These are phyloP conservation scores for Solanum hybrid DNA, from an alignment of 305 asterid species.

Conservation along the genomic window DNA sequence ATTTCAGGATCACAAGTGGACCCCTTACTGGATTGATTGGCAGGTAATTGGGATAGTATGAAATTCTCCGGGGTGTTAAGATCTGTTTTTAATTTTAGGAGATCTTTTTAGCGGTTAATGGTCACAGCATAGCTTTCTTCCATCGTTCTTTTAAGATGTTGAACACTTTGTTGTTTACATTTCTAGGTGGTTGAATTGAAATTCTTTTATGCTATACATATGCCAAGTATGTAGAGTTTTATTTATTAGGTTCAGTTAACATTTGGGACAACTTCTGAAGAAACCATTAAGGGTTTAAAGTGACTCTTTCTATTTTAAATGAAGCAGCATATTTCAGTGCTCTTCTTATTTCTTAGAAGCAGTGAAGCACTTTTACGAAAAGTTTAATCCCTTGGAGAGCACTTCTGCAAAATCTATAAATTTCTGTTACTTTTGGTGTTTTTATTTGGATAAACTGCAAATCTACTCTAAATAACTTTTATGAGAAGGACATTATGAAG, in stretches of 20 bases:
- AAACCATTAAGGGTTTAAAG: background rate
- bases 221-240: background rate
- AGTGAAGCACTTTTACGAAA: no score
- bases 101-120: background rate
- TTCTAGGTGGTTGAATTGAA: background rate
- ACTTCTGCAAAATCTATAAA: no score
- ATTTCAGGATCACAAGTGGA: conserved; percentile 75
- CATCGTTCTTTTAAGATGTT: background rate
- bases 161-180: background rate
- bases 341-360: no score
- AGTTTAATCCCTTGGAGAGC: no score
- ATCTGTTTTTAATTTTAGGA: background rate
- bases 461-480: no score
- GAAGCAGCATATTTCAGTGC: no score
- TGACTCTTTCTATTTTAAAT: no score
- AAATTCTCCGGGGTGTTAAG: background rate
- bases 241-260: background rate
- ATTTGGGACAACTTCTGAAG: background rate
- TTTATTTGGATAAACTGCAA: no score
- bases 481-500: no score
- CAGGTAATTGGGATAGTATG: conserved; percentile 48
- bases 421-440: no score
- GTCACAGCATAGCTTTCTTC: background rate
- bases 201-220: background rate
- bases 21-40: conserved; percentile 94